phyloP scores from a whole-genome alignment of 1,284 basidiomycete species.

The Cryptococcus floricola region DNA sequence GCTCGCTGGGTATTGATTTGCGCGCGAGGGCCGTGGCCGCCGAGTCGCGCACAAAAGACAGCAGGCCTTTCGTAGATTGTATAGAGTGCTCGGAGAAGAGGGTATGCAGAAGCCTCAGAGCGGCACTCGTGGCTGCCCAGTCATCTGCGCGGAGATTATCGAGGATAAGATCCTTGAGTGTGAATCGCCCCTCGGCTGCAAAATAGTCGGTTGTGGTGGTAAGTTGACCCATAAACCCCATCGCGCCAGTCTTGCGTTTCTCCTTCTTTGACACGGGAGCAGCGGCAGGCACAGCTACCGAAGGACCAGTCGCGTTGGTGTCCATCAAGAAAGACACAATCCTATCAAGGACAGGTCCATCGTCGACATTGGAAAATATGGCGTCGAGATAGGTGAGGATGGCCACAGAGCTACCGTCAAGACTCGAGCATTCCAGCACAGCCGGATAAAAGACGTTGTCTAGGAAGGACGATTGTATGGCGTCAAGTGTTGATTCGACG shows the following conservation, averaged over 20 bases:
- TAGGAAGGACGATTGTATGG: constrained; percentile 79
- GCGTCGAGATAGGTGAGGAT: constrained; percentile 96
- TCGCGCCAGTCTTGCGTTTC: constrained; percentile 25
- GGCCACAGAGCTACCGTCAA: constrained; percentile 89
- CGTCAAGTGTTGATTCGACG: constrained; percentile 72
- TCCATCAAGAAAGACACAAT: constrained; percentile 35
- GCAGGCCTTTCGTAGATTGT: constrained; percentile 61
- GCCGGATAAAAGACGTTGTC: constrained; percentile 92
- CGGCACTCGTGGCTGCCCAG: constrained; percentile 64
- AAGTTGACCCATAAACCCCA: constrained; percentile 27
- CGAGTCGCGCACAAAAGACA: constrained; percentile 65
- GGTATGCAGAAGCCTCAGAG: constrained; percentile 72
- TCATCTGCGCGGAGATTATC: constrained; percentile 69
- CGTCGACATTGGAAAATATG: constrained; percentile 70
- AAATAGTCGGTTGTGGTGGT: constrained; percentile 68
- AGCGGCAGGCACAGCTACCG: not conserved
- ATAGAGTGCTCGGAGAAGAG: constrained; percentile 68
- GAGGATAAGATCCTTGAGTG: constrained; percentile 77
- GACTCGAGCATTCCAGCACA: constrained; percentile 85
- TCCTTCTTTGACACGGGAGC: constrained; percentile 3
- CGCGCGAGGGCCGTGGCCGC: constrained; percentile 50
- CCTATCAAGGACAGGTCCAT: constrained; percentile 51
- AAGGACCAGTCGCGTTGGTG: constrained; percentile 7
- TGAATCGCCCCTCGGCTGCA: constrained; percentile 79
- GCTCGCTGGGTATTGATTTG: constrained; percentile 18